These are phyloP conservation scores for Sarcodon aspratus DNA, from an alignment of 768 basidiomycete species.

Conservation along the genomic window DNA sequence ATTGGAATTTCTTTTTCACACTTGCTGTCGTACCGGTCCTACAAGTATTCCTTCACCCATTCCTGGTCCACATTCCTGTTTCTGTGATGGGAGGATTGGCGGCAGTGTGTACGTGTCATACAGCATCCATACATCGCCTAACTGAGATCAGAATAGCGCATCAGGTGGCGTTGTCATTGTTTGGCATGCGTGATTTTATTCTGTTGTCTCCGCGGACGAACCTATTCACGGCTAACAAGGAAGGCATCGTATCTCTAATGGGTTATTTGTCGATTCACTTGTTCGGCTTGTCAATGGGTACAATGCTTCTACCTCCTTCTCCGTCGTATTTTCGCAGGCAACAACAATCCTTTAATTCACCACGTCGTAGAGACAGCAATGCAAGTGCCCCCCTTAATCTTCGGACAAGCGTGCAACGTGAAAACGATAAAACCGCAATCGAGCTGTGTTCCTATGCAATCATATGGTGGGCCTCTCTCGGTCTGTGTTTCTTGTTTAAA, in stretches of 20 bases:
- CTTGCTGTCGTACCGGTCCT: conserved; percentile 70
- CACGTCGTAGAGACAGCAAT: not conserved
- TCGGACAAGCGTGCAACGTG: conserved; percentile 27
- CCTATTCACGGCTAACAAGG: conserved; percentile 77
- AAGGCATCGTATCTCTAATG: conserved; percentile 74
- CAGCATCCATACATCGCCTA: not conserved
- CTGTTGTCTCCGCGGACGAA: conserved; percentile 51
- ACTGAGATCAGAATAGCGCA: conserved; percentile 40
- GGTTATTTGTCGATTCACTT: conserved; percentile 89
- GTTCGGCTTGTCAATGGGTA: conserved; percentile 74
- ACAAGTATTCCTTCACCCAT: conserved; percentile 57
- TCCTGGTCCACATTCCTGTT: conserved; percentile 46
- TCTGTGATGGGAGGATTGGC: conserved; percentile 52
- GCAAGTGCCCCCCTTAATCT: conserved; percentile 7
- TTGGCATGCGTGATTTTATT: conserved; percentile 51
- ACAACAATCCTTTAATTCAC: conserved; percentile 21
- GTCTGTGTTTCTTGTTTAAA: conserved; percentile 18
- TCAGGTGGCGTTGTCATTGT: conserved; percentile 46
- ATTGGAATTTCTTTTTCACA: conserved; percentile 99
- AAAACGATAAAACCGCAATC: conserved; percentile 62
- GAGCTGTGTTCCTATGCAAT: conserved; percentile 69
- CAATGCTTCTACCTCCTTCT: conserved; percentile 66
- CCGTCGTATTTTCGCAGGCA: conserved; percentile 60
- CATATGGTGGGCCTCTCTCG: conserved; percentile 67
- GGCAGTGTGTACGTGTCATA: conserved; percentile 34